Percentiles rank a stretch among this genome's conserved stretches.
phyloP scores from a whole-genome alignment of 345 rosid species.

The Excoecaria agallocha region DNA sequence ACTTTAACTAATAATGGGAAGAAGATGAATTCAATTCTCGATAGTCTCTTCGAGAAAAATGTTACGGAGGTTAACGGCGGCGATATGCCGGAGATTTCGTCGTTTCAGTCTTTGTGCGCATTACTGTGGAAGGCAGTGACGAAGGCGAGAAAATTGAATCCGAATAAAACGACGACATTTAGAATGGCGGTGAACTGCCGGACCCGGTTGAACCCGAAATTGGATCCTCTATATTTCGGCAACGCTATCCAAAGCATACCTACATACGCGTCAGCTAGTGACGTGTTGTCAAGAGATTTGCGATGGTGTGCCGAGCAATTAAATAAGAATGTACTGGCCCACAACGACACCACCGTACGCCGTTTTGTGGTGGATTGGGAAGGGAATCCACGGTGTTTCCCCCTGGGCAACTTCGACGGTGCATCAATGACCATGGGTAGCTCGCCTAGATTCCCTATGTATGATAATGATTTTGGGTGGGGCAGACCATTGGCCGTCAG shows the following conservation, averaged over 20 bases:
- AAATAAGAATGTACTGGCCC: slow-evolving; percentile 52
- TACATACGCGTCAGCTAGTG: slow-evolving; percentile 63
- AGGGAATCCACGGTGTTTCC: slow-evolving; percentile 71
- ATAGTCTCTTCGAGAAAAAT: slow-evolving; percentile 35
- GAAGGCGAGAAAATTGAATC: slow-evolving; percentile 68
- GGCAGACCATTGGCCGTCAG: slow-evolving; percentile 83
- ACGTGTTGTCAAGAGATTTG: slow-evolving; percentile 64
- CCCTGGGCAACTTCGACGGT: slow-evolving; percentile 85
- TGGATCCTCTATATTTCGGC: slow-evolving; percentile 75
- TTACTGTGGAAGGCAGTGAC: slow-evolving; percentile 84
- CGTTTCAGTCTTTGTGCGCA: slow-evolving; percentile 77
- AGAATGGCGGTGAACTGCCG: slow-evolving; percentile 93
- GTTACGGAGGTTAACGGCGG: slow-evolving; percentile 23
- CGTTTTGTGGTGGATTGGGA: slow-evolving; percentile 64
- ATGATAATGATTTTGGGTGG: slow-evolving; percentile 94
- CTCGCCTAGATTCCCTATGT: slow-evolving; percentile 93
- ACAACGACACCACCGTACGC: slow-evolving; percentile 49
- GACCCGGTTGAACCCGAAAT: slow-evolving; percentile 61
- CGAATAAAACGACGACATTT: slow-evolving; percentile 61
- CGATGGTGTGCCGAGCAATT: slow-evolving; percentile 82
- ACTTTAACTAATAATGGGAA: slow-evolving; percentile 34
- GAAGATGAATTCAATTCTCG: slow-evolving; percentile 35
- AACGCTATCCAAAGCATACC: slow-evolving; percentile 95
- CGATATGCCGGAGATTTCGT: slow-evolving; percentile 56
- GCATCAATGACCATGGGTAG: slow-evolving; percentile 87